Conservation (phyloP, 208 protist genomes). For the Leishmania braziliensis region DNA sequence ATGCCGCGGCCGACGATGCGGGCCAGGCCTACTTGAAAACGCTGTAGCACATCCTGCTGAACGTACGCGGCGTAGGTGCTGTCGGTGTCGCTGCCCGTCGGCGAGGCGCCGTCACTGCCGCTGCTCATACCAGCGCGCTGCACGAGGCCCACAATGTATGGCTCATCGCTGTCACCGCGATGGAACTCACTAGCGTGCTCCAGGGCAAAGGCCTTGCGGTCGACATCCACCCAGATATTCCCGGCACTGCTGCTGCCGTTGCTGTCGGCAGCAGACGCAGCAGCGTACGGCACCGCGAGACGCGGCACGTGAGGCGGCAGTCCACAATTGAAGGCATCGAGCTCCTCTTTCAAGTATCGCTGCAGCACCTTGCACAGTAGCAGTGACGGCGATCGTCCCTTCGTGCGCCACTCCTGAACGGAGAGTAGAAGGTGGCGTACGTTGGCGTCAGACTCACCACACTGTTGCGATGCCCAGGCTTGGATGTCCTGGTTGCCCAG, state of each 20-base stretch:
- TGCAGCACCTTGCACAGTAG: conserved; percentile 61
- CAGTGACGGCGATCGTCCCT: conserved; percentile 70
- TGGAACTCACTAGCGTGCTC: conserved; percentile 43
- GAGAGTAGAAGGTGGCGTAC: conserved; percentile 72
- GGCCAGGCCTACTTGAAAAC: conserved; percentile 67
- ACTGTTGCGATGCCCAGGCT: conserved; percentile 68
- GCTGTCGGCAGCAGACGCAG: neutral
- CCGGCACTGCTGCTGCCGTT: conserved; percentile 24
- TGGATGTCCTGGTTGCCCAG: conserved; percentile 62
- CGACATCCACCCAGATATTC: conserved; percentile 72
- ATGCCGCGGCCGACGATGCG: conserved; percentile 75
- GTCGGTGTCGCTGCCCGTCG: conserved; percentile 25
- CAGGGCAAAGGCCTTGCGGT: conserved; percentile 60
- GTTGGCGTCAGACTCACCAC: conserved; percentile 49
- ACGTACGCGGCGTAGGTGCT: conserved; percentile 44
- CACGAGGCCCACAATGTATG: conserved; percentile 73
- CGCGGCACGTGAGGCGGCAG: conserved; percentile 67
- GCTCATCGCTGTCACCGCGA: conserved; percentile 51
- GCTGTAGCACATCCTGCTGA: conserved; percentile 46
- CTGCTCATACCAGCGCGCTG: conserved; percentile 45
- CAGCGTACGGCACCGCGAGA: conserved; percentile 37
- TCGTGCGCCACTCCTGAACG: conserved; percentile 81
- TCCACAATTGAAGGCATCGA: conserved; percentile 74
- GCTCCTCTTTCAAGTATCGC: conserved; percentile 70
- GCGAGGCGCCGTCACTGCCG: neutral